Evolutionary conservation across 129 eudicot species (phyloP), one percentile per base, ranked within the genome.

Genomic region (Pittosporum tobira): DNA sequence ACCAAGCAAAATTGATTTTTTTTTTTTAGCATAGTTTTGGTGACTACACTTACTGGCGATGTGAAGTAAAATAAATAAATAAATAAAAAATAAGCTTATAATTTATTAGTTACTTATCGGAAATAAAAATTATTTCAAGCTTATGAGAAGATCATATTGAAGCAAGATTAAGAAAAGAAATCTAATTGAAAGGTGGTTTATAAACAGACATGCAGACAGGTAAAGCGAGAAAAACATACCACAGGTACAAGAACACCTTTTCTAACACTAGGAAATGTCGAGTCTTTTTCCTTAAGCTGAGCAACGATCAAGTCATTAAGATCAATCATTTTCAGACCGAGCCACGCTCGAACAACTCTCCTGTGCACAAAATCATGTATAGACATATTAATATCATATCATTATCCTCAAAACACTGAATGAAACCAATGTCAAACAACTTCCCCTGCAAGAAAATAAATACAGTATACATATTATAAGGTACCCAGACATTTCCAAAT

Each of bases 271-370:
- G 97, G 95, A 64, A 90, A 90, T 51, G 77, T 49, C 19, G 80
- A 63, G 45, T 82, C 90, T 66, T 72, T 85, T 75, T 90, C 95
- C 74, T 82, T 82, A 34, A 90, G 88, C 72, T 90, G 95, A 55
- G 94, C 79, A 68, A 80, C 68, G 76, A 90, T 85, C 94, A 90
- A 68, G 46, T 80, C 89, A 74, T 85, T 90, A 50, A 90, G 83
- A 79, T 90, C 97, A 75, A 90, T 68, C 97, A 90, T 82, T 75
- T 90, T 90, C 71, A 90, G 63, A 43, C 97, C 97, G 47, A 85
- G 86, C 97, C 97, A 90, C 52, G 97, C 94, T 64, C 97, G 84
- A 64, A 90, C 83, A 49, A 90, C 95, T 78, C 97, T 85, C 75
- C 97, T 90, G n/a, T n/a, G 80, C 79, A 81, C 21, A 34, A 65